phyloP scores from a whole-genome alignment of 2,329 filamentous ascomycete species.

The Cladorrhinum sp. region DNA sequence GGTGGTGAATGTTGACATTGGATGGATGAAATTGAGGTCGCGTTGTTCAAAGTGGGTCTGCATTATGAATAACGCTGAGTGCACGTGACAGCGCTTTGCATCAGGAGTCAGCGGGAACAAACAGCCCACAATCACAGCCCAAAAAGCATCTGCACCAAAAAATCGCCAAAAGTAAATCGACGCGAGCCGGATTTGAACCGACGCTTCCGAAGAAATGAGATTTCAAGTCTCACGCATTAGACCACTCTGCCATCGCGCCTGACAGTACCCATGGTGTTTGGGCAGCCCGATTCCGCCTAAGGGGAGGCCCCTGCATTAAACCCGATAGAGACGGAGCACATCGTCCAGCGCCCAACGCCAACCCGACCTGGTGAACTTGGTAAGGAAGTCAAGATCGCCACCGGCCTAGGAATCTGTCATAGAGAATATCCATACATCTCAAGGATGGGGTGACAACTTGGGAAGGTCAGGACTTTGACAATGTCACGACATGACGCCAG shows the following conservation, averaged over 20 bases:
- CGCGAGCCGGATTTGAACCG: conserved; percentile 11
- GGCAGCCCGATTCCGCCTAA: background rate
- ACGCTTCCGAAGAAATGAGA: conserved; percentile 11
- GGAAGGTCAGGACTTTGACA: too few relatives aligned
- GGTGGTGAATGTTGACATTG: background rate
- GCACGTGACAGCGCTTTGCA: background rate
- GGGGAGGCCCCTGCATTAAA: background rate
- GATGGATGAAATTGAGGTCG: background rate
- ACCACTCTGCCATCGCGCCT: conserved; percentile 10
- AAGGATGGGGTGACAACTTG: too few relatives aligned
- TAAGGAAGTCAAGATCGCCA: too few relatives aligned
- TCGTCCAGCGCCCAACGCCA: background rate
- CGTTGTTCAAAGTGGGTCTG: background rate
- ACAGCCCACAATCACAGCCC: background rate
- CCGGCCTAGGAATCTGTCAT: too few relatives aligned
- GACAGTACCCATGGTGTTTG: background rate
- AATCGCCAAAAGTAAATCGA: conserved; percentile 1
- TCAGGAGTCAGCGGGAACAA: background rate
- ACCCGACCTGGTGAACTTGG: background rate
- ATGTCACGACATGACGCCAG: too few relatives aligned
- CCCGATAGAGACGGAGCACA: background rate
- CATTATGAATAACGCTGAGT: background rate
- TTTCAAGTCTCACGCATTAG: conserved; percentile 12
- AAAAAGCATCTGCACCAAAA: background rate
- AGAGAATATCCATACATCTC: too few relatives aligned